Evolutionary conservation across 73 alveolate species (phyloP).

Genomic region (Uronychia binucleata): DNA sequence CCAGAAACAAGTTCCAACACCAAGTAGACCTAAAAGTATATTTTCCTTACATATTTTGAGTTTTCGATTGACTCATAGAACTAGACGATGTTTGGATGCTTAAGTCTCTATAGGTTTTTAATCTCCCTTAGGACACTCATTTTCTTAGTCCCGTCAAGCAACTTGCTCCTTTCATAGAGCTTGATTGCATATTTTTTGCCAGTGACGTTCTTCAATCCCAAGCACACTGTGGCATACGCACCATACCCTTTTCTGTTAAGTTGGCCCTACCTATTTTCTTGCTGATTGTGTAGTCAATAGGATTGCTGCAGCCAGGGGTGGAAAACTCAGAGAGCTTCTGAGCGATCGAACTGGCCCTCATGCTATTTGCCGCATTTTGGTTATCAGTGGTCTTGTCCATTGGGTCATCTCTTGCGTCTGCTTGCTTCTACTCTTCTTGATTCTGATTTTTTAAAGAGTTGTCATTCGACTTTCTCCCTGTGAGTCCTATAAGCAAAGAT

Average conservation of each 20-base stretch:
- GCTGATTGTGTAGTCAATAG: neutral
- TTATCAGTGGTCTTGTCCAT: too few species aligned
- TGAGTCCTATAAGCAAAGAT: too few species aligned
- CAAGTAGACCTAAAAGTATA: neutral
- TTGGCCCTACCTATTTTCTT: neutral
- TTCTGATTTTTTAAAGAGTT: too few species aligned
- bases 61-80: conserved; percentile 82
- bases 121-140: conserved; percentile 89
- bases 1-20: neutral
- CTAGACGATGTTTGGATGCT: conserved; percentile 85
- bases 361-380: too few species aligned
- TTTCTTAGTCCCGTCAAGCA: conserved; percentile 84
- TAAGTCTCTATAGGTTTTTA: conserved; percentile 73
- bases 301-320: neutral
- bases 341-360: too few species aligned
- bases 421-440: too few species aligned
- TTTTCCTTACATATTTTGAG: conserved; percentile 56
- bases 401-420: too few species aligned
- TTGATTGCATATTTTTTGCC: conserved; percentile 85
- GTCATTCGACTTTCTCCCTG: too few species aligned
- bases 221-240: conserved; percentile 91
- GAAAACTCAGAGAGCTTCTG: neutral
- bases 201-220: conserved; percentile 62
- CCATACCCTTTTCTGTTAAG: conserved; percentile 85
- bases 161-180: conserved; percentile 85